Evolutionary conservation across 495 filamentous ascomycete genomes (phyloP), one percentile per base, ranked within the genome.

Genomic region (Mytilinidion resinicola): DNA sequence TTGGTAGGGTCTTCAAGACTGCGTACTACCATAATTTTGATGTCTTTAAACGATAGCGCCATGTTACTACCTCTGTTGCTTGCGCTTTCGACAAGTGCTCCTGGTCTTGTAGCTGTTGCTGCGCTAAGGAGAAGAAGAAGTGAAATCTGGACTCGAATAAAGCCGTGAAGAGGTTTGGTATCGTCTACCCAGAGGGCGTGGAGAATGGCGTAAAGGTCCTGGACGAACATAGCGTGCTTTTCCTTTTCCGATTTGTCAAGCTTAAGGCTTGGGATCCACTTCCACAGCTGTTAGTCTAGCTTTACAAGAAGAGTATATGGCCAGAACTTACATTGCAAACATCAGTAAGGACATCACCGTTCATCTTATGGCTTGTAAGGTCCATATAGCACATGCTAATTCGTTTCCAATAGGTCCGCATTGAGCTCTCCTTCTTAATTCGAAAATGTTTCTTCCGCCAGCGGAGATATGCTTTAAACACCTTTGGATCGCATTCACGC

Each of bases 91-190:
- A 58, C 46, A 15, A 58, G 30, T 37, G 55, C 55, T 51, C 55
- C 55, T 30, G 35, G 55, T 47, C 55, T 38, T 30, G 54, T 56
- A 20, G 41, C 54, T 39, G 54, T 56, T 51, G 41, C 30, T 3
- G 30, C 42, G 36, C 54, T 56, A 36, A 58, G 34, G 3, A 58
- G 55, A 51, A 58, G 46, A 47, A 58, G 55, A 39, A 58, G 46
- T 17, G 55, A 49, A 35, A 58, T 58, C 21, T 58, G 35, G 33
- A 52, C 43, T 15, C 17, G 35, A 37, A 56, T 56, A 47, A 47
- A 56, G 19, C 53, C 21, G 34, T 56, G 21, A 14, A 56, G 53
- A 25, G 39, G 53, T 56, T 56, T 56, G 21, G 36, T 56, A 47
- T 56, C 21, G 34, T 56, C 21, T 30, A 56, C 39, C 53, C 21